These are phyloP conservation scores for Claviceps pazoutovae DNA, from an alignment of 2,329 filamentous ascomycete genomes.

Conservation along the genomic window DNA sequence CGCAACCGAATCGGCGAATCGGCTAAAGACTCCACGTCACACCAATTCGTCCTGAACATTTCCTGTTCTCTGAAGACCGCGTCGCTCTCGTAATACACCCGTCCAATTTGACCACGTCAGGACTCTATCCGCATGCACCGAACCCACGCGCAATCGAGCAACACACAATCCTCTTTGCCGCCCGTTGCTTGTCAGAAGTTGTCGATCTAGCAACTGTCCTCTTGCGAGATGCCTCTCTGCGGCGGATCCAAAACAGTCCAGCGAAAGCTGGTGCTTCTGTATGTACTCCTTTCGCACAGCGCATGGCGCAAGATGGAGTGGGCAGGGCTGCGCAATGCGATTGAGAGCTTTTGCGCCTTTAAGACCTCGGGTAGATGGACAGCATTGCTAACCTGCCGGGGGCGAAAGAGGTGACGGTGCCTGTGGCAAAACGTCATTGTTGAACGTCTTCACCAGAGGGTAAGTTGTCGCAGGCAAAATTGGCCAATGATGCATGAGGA, in stretches of 20 bases:
- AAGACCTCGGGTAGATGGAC: background rate
- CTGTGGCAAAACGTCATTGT: conserved; percentile 87
- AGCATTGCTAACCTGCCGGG: background rate
- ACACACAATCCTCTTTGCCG: background rate
- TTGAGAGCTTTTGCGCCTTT: background rate
- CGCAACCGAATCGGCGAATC: background rate
- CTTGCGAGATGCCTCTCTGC: conserved; percentile 28
- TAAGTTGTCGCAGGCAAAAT: conserved; percentile 28
- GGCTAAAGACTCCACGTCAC: background rate
- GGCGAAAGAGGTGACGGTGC: conserved; percentile 75
- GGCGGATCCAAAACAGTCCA: conserved; percentile 74
- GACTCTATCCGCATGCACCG: background rate
- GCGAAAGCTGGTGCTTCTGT: conserved; percentile 93
- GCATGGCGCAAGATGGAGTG: background rate
- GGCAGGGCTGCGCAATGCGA: background rate
- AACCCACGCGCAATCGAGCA: background rate
- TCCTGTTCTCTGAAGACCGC: background rate
- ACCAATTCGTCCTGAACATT: background rate
- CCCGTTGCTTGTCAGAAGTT: background rate
- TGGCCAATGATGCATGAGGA: background rate
- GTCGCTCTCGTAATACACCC: background rate
- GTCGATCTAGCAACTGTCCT: background rate
- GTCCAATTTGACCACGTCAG: background rate
- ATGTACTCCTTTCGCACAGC: conserved; percentile 8
- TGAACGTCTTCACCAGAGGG: conserved; percentile 98